Percentiles rank a stretch among this genome's conserved stretches.
Conservation (phyloP, 768 basidiomycete genomes). For the Mycena capillaripes region DNA sequence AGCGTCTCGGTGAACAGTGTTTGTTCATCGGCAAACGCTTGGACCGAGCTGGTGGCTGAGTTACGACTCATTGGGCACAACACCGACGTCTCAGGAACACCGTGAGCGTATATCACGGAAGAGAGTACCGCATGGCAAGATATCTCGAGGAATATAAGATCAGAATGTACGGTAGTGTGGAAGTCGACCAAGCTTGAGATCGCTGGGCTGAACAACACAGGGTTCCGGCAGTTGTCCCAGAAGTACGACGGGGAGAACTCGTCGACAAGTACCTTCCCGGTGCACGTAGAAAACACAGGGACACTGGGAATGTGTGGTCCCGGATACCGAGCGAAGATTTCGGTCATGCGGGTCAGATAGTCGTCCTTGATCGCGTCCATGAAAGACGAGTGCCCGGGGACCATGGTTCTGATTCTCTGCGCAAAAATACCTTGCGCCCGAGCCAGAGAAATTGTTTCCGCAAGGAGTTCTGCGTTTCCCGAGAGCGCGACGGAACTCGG, state of each 20-base stretch:
- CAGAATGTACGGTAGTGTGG: conserved; percentile 28
- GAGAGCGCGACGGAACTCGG: conserved; percentile 53
- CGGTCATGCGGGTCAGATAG: conserved; percentile 42
- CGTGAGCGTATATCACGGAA: conserved; percentile 45
- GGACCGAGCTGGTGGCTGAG: conserved; percentile 30
- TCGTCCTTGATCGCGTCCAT: conserved; percentile 52
- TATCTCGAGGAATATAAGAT: conserved; percentile 50
- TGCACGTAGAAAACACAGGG: conserved; percentile 53
- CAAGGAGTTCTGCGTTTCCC: conserved; percentile 45
- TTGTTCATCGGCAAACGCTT: not conserved
- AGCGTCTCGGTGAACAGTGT: conserved; percentile 5
- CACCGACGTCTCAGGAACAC: conserved; percentile 32
- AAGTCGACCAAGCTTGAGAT: conserved; percentile 42
- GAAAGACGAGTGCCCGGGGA: conserved; percentile 55
- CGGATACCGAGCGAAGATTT: conserved; percentile 50
- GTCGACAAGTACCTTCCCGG: conserved; percentile 40
- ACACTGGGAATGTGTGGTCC: conserved; percentile 43
- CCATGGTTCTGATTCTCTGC: conserved; percentile 50
- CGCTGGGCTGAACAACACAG: conserved; percentile 53
- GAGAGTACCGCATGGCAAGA: conserved; percentile 55
- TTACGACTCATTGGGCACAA: conserved; percentile 44
- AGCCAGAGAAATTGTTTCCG: conserved; percentile 47
- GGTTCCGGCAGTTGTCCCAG: conserved; percentile 54
- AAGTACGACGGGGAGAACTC: conserved; percentile 53
- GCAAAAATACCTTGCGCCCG: conserved; percentile 48